These are phyloP conservation scores for Psilocybe azurescens DNA, from an alignment of 768 basidiomycete species.

Conservation along the genomic window DNA sequence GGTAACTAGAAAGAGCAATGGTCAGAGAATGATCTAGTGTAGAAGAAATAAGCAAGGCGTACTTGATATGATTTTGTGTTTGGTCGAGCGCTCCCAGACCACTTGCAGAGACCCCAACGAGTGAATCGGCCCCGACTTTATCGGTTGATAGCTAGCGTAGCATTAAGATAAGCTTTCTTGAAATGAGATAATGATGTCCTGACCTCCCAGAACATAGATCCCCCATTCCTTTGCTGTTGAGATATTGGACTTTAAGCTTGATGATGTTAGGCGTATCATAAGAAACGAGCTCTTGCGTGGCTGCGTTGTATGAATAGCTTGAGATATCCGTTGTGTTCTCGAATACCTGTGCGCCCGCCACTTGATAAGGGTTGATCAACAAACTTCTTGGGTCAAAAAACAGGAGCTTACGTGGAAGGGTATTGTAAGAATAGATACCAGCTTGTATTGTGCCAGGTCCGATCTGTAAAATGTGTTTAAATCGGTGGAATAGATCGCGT, in stretches of 20 bases:
- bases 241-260: slow-evolving; percentile 70
- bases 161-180: background rate
- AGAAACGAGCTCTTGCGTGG: slow-evolving; percentile 70
- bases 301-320: slow-evolving; percentile 77
- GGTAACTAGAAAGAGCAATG: slow-evolving; percentile 47
- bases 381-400: slow-evolving; percentile 11
- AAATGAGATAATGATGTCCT: slow-evolving; percentile 20
- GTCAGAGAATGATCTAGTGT: background rate
- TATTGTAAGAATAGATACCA: slow-evolving; percentile 80
- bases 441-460: slow-evolving; percentile 75
- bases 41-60: slow-evolving; percentile 8
- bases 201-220: slow-evolving; percentile 78
- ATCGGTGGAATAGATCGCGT: background rate
- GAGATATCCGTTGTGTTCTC: slow-evolving; percentile 75
- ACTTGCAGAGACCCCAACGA: slow-evolving; percentile 54
- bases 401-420: slow-evolving; percentile 57
- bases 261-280: slow-evolving; percentile 80
- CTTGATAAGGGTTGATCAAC: slow-evolving; percentile 21
- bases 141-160: slow-evolving; percentile 58
- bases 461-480: slow-evolving; percentile 43
- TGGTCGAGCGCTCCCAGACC: slow-evolving; percentile 60
- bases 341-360: slow-evolving; percentile 61
- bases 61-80: slow-evolving; percentile 71
- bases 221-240: slow-evolving; percentile 64
- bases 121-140: slow-evolving; percentile 60